phyloP scores from a whole-genome alignment of 1,139 yeast genomes.

The Sugiyamaella pinicola region DNA sequence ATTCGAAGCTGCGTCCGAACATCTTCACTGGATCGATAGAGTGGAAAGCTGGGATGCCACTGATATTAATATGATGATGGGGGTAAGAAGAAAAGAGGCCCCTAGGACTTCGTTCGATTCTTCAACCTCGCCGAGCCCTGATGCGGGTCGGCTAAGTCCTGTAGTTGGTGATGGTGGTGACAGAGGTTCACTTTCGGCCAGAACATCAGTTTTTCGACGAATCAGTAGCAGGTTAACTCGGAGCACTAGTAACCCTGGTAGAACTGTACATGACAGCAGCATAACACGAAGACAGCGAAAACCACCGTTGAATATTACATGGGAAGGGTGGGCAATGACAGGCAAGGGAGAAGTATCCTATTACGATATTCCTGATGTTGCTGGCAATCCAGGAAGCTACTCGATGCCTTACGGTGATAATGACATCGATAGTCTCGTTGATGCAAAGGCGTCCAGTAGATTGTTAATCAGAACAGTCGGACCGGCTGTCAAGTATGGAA shows the following conservation, averaged over 20 bases:
- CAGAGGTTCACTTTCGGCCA: not conserved
- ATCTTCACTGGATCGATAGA: constrained; percentile 63
- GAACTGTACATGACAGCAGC: not conserved
- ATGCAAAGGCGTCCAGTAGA: constrained; percentile 24
- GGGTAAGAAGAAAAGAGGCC: constrained; percentile 54
- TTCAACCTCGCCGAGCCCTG: constrained; percentile 2
- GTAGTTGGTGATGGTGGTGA: constrained; percentile 2
- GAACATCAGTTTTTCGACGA: constrained; percentile 11
- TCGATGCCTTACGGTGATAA: not conserved
- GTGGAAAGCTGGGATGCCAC: constrained; percentile 79
- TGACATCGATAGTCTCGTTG: not conserved
- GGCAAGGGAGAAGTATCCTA: constrained; percentile 62
- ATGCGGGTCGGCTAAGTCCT: constrained; percentile 8
- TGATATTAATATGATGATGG: constrained; percentile 74
- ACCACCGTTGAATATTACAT: constrained; percentile 43
- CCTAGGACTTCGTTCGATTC: constrained; percentile 5
- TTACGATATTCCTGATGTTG: constrained; percentile 61
- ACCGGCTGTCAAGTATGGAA: constrained; percentile 67
- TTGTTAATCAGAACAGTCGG: constrained; percentile 54
- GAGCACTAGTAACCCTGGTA: not conserved
- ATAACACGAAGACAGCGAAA: constrained; percentile 18
- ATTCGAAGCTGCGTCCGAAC: constrained; percentile 72
- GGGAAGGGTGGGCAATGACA: constrained; percentile 83
- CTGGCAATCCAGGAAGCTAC: constrained; percentile 25
- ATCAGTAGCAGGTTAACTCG: constrained; percentile 7